Evolutionary conservation across 192 early-diverging fungal genomes (phyloP).

Genomic region (Gorgonomyces haynaldii): DNA sequence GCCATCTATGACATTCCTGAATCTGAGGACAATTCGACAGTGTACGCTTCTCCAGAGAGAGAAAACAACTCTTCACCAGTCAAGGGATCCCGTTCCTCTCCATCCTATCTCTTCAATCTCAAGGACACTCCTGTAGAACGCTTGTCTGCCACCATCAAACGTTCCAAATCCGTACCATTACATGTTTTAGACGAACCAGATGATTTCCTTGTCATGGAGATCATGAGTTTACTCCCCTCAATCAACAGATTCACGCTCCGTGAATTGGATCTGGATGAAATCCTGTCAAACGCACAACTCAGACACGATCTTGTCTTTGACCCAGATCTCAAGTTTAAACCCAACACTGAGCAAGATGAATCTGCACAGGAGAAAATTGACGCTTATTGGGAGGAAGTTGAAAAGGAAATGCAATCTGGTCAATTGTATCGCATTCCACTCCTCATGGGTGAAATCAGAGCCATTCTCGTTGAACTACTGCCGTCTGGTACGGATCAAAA

Average conservation of each 20-base stretch:
- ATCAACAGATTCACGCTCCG: slow-evolving; percentile 78
- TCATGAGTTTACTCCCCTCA: slow-evolving; percentile 45
- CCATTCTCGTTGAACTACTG: slow-evolving; percentile 56
- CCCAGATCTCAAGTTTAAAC: slow-evolving; percentile 78
- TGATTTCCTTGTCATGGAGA: slow-evolving; percentile 27
- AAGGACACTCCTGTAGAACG: slow-evolving; percentile 9
- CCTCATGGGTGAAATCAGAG: slow-evolving; percentile 63
- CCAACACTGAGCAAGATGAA: slow-evolving; percentile 54
- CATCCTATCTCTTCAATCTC: no score
- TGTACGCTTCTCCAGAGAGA: not conserved
- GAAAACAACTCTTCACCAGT: not conserved
- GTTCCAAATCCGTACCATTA: slow-evolving; percentile 19
- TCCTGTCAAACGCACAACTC: slow-evolving; percentile 72
- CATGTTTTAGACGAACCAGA: slow-evolving; percentile 22
- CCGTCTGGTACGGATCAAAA: slow-evolving; percentile 25
- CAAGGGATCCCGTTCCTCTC: not conserved
- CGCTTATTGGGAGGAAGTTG: slow-evolving; percentile 64
- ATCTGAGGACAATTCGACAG: not conserved
- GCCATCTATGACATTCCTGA: no score
- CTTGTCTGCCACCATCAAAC: slow-evolving; percentile 16
- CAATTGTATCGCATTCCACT: slow-evolving; percentile 41
- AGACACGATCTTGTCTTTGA: slow-evolving; percentile 87
- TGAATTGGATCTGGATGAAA: slow-evolving; percentile 71
- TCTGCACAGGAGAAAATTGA: slow-evolving; percentile 47
- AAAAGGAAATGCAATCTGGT: slow-evolving; percentile 32